phyloP scores from a whole-genome alignment of 345 rosid species.

The Populus alba region DNA sequence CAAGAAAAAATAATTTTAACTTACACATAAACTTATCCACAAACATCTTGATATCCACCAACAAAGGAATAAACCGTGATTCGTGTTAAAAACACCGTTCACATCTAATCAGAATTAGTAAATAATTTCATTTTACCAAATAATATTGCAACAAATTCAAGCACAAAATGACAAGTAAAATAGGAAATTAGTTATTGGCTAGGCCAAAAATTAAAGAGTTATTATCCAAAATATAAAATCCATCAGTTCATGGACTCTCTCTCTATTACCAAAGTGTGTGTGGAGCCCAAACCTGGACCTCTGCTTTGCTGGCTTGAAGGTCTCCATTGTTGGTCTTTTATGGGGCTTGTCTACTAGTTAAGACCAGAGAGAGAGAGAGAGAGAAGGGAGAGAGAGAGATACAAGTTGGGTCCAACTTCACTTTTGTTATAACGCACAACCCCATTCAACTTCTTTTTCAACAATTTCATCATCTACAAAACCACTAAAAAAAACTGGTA shows the following conservation, averaged over 20 bases:
- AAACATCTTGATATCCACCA: too few relatives aligned
- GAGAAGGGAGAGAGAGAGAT: constrained; percentile 8
- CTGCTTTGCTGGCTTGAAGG: constrained; percentile 75
- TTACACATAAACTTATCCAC: too few relatives aligned
- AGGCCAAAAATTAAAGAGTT: too few relatives aligned
- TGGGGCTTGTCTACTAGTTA: constrained; percentile 59
- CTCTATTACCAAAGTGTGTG: constrained; percentile 22
- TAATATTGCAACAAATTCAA: neutral
- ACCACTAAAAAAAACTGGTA: neutral
- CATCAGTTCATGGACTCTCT: constrained; percentile 26
- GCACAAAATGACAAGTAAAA: neutral
- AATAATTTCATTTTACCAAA: neutral
- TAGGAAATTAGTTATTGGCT: neutral
- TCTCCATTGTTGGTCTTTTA: constrained; percentile 62
- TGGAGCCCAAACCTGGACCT: constrained; percentile 83
- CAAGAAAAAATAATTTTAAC: too few relatives aligned
- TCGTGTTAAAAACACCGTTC: too few relatives aligned
- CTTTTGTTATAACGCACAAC: neutral
- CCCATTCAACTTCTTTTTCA: constrained; percentile 11
- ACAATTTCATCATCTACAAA: constrained; percentile 17
- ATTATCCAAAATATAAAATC: too few relatives aligned
- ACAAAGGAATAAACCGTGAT: too few relatives aligned
- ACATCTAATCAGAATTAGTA: too few relatives aligned
- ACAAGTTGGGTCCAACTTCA: constrained; percentile 14
- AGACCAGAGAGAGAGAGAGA: constrained; percentile 2